Conservation (phyloP, 805 yeast genomes). For the Kazachstania psychrophila region DNA sequence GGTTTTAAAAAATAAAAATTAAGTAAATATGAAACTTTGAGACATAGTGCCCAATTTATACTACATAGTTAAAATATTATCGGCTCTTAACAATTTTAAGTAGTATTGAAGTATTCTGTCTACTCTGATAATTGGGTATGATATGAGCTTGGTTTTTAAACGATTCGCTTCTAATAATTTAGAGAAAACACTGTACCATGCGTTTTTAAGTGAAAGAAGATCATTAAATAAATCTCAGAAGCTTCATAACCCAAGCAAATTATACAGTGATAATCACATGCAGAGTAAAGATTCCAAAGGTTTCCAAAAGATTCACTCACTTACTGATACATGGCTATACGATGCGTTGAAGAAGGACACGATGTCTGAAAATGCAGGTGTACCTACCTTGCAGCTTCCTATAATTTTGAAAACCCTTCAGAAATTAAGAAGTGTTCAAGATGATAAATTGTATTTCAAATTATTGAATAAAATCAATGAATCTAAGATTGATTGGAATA, state of each 20-base stretch:
- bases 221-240: conserved; percentile 2
- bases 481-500: conserved; percentile 18
- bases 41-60: too few species aligned
- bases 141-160: conserved; percentile 1
- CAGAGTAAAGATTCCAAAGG: neutral
- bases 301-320: conserved; percentile 3
- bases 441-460: conserved; percentile 14
- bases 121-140: neutral
- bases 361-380: neutral
- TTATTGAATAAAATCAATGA: conserved; percentile 17
- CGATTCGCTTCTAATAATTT: conserved; percentile 1
- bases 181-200: conserved; percentile 4
- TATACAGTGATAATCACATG: neutral
- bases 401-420: conserved; percentile 18
- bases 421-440: conserved; percentile 14
- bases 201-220: neutral
- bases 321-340: conserved; percentile 16
- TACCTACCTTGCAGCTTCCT: conserved; percentile 3
- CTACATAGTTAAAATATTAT: too few species aligned
- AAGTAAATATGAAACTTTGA: too few species aligned
- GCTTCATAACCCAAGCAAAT: conserved; percentile 1
- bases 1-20: too few species aligned
- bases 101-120: too few species aligned
- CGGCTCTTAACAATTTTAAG: too few species aligned
- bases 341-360: conserved; percentile 9